Evolutionary conservation across 768 basidiomycete genomes (phyloP).

Genomic region (Leccinum subtestaceum): DNA sequence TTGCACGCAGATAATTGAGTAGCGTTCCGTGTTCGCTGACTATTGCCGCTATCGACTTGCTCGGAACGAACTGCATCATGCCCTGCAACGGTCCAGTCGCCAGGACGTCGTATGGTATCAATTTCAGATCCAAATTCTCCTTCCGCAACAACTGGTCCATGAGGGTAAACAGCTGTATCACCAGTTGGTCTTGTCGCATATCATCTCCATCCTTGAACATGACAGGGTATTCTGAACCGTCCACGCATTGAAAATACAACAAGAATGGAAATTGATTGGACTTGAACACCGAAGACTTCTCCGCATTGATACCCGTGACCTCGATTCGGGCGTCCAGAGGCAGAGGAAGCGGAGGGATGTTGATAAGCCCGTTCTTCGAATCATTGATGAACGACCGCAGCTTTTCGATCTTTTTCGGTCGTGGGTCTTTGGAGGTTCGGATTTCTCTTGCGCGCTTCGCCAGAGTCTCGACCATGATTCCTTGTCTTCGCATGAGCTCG

Average conservation of each 20-base stretch:
- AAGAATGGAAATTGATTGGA: conserved; percentile 92
- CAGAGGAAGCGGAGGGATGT: conserved; percentile 78
- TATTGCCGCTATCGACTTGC: conserved; percentile 93
- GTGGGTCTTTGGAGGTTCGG: conserved; percentile 84
- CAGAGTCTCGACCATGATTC: conserved; percentile 81
- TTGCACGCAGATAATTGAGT: conserved; percentile 81
- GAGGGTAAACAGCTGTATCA: conserved; percentile 96
- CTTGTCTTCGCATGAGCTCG: conserved; percentile 89
- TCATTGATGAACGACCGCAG: conserved; percentile 83
- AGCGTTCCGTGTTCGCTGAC: conserved; percentile 88
- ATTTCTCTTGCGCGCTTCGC: conserved; percentile 86
- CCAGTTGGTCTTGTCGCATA: conserved; percentile 96
- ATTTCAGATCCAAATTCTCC: conserved; percentile 90
- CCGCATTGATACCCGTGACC: conserved; percentile 83
- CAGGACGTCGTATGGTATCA: conserved; percentile 89
- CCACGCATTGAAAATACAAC: conserved; percentile 83
- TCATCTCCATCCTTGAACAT: conserved; percentile 99
- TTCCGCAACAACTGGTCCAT: conserved; percentile 94
- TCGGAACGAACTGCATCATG: conserved; percentile 94
- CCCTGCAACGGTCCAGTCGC: conserved; percentile 91
- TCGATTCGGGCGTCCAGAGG: conserved; percentile 88
- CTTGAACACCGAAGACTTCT: conserved; percentile 95
- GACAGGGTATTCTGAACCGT: conserved; percentile 84
- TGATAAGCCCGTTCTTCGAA: conserved; percentile 77
- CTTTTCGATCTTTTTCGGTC: conserved; percentile 97